A percentile compares a stretch with the other conserved stretches of the same genome.
Evolutionary conservation across 2,329 filamentous ascomycete species (phyloP).

Genomic region (Bisporella sp.): DNA sequence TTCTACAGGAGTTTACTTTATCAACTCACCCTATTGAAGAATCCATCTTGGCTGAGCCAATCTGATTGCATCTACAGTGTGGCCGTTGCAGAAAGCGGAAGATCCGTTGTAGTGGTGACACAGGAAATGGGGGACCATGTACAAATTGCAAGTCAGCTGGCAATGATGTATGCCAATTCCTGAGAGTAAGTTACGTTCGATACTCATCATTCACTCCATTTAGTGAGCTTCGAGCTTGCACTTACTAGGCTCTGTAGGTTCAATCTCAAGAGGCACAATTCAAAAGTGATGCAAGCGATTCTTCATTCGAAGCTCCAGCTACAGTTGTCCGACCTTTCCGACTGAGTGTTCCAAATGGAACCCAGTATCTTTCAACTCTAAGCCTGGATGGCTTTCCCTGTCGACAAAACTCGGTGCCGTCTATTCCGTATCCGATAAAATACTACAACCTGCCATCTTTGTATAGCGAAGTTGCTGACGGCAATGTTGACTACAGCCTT

Average conservation of each 20-base stretch:
- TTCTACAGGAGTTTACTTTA: conserved; percentile 1
- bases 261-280: conserved; percentile 20
- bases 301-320: conserved; percentile 16
- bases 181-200: conserved; percentile 53
- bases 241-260: conserved; percentile 16
- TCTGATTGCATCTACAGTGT: conserved; percentile 50
- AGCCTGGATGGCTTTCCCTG: conserved; percentile 3
- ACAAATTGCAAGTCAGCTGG: conserved; percentile 74
- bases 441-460: conserved; percentile 12
- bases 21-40: too few species aligned
- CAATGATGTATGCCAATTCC: conserved; percentile 65
- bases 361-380: conserved; percentile 11
- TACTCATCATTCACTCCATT: background rate
- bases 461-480: conserved; percentile 19
- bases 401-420: conserved; percentile 4
- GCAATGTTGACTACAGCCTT: conserved; percentile 19
- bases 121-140: conserved; percentile 68
- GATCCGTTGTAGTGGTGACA: conserved; percentile 88
- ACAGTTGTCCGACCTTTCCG: conserved; percentile 18
- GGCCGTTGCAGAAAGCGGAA: conserved; percentile 85
- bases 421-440: conserved; percentile 11
- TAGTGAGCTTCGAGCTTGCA: conserved; percentile 2
- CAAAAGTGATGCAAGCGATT: conserved; percentile 17
- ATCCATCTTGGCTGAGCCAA: background rate
- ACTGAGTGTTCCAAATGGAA: conserved; percentile 15